A percentile compares a stretch with the other conserved stretches of the same genome.
phyloP scores from a whole-genome alignment of 345 rosid species.

The Carallia brachiata region DNA sequence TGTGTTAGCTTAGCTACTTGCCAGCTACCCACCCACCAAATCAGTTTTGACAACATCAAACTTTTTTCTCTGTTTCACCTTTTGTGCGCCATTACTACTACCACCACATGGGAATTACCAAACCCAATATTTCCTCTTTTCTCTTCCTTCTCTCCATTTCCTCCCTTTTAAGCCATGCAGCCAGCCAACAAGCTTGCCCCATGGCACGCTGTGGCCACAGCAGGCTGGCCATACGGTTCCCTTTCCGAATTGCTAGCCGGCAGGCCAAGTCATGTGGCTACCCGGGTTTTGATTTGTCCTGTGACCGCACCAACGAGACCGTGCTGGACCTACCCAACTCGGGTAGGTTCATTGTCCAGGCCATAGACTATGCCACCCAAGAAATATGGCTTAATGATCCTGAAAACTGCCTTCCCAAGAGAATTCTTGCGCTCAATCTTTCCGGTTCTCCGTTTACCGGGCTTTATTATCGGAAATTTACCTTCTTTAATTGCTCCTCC shows the following conservation, averaged over 20 bases:
- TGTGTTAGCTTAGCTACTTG: too few relatives aligned
- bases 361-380: slow-evolving; percentile 52
- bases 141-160: not conserved
- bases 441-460: slow-evolving; percentile 48
- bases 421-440: slow-evolving; percentile 59
- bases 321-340: slow-evolving; percentile 35
- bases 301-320: slow-evolving; percentile 44
- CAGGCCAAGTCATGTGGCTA: slow-evolving; percentile 51
- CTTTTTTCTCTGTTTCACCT: too few relatives aligned
- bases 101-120: slow-evolving; percentile 12
- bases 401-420: slow-evolving; percentile 49
- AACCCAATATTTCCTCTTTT: not conserved
- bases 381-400: slow-evolving; percentile 71
- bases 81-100: not conserved
- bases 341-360: slow-evolving; percentile 47
- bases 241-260: slow-evolving; percentile 44
- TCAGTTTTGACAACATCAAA: too few relatives aligned
- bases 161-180: not conserved
- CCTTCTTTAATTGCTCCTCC: slow-evolving; percentile 58
- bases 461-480: slow-evolving; percentile 40
- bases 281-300: slow-evolving; percentile 51
- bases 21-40: too few relatives aligned
- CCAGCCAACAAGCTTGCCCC: slow-evolving; percentile 26
- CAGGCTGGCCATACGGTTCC: slow-evolving; percentile 50
- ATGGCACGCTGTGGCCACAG: slow-evolving; percentile 34